phyloP scores from a whole-genome alignment of 352 stramenopile genomes.

The Phytophthora ohioensis region DNA sequence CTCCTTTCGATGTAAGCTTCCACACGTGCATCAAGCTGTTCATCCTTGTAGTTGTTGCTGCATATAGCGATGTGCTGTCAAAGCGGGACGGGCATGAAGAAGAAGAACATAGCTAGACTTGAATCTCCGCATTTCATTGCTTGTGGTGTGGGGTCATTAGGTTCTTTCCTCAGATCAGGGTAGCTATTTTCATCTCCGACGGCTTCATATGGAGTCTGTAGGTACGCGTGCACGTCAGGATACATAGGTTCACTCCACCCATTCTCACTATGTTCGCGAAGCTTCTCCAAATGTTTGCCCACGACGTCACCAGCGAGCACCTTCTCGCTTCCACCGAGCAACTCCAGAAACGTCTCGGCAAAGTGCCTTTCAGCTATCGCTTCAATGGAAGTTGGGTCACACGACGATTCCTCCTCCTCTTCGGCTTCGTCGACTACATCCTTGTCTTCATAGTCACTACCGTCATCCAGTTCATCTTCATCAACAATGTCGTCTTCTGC shows the following conservation, averaged over 20 bases:
- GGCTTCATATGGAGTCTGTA: background rate
- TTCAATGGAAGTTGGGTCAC: background rate
- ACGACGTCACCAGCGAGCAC: background rate
- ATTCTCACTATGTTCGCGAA: background rate
- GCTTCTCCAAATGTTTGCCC: background rate
- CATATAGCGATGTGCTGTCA: conserved; percentile 10
- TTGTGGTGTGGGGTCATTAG: background rate
- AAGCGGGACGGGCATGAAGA: conserved; percentile 7
- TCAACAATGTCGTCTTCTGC: too few relatives aligned
- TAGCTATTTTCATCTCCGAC: background rate
- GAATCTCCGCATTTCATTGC: conserved; percentile 15
- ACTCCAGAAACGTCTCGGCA: background rate
- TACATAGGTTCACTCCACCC: background rate
- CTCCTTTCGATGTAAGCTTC: conserved; percentile 6
- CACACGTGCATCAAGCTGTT: background rate
- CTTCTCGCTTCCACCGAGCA: background rate
- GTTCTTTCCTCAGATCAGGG: background rate
- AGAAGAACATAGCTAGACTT: conserved; percentile 2
- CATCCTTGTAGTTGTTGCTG: conserved; percentile 11
- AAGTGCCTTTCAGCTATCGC: background rate
- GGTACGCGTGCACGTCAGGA: background rate
- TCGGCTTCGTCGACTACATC: too few relatives aligned
- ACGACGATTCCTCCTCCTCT: too few relatives aligned
- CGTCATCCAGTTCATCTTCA: too few relatives aligned
- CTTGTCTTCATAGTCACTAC: too few relatives aligned